Evolutionary conservation across 2,329 filamentous ascomycete species (phyloP).

Genomic region (Delphinella strobiligena): DNA sequence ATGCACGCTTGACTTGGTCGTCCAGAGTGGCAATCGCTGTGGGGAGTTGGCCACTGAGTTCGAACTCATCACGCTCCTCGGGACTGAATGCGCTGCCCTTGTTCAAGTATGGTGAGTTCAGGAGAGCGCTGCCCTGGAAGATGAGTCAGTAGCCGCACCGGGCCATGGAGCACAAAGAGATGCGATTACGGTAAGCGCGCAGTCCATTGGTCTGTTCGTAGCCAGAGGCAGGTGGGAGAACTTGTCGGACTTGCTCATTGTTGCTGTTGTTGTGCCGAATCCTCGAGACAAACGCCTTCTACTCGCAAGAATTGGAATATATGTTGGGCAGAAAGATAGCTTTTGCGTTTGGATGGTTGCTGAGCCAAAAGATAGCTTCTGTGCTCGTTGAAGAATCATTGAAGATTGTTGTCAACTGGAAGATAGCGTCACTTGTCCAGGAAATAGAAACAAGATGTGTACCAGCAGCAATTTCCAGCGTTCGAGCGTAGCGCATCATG

Average conservation of each 20-base stretch:
- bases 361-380: too few species aligned
- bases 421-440: too few species aligned
- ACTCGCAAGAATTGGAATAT: too few species aligned
- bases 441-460: too few species aligned
- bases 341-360: too few species aligned
- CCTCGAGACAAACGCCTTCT: not conserved
- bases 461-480: too few species aligned
- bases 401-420: too few species aligned
- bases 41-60: conserved; percentile 61
- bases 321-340: too few species aligned
- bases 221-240: conserved; percentile 7
- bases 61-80: conserved; percentile 57
- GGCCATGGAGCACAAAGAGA: not conserved
- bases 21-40: conserved; percentile 61
- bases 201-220: conserved; percentile 8
- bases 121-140: conserved; percentile 32
- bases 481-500: too few species aligned
- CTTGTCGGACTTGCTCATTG: not conserved
- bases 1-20: conserved; percentile 64
- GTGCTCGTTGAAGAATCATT: too few species aligned
- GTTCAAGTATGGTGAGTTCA: conserved; percentile 61
- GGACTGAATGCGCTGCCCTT: conserved; percentile 69
- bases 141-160: not conserved
- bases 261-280: conserved; percentile 1
- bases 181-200: conserved; percentile 9